Percentiles rank a stretch among this genome's conserved stretches.
These are phyloP conservation scores for Ogataea ramenticola DNA, from an alignment of 805 yeast genomes.

Conservation along the genomic window DNA sequence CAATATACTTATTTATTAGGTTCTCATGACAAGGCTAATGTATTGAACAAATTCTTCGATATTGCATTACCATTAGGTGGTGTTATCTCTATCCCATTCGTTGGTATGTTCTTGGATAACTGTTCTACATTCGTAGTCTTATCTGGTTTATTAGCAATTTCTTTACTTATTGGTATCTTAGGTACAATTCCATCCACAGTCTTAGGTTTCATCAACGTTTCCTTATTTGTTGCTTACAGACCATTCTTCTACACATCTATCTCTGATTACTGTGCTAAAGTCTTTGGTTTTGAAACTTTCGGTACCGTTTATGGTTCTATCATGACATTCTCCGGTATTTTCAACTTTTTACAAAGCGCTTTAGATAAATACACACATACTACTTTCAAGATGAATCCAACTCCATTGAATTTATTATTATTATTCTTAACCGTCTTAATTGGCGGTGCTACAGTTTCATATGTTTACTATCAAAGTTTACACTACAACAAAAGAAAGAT, in stretches of 20 bases:
- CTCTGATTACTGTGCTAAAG: conserved; percentile 55
- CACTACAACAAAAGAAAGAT: conserved; percentile 8
- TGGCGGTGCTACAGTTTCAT: conserved; percentile 35
- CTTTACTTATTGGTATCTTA: conserved; percentile 38
- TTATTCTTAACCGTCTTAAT: conserved; percentile 32
- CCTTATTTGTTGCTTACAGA: conserved; percentile 44
- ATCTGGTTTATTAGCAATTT: conserved; percentile 30
- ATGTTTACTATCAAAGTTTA: conserved; percentile 27
- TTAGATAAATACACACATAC: conserved; percentile 46
- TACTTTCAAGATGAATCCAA: conserved; percentile 46
- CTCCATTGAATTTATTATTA: conserved; percentile 39
- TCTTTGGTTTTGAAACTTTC: conserved; percentile 54
- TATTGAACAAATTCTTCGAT: conserved; percentile 41
- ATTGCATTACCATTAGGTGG: conserved; percentile 53
- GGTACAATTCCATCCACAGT: conserved; percentile 37
- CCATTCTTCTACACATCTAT: conserved; percentile 54
- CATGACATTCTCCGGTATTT: conserved; percentile 43
- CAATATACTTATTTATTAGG: conserved; percentile 42
- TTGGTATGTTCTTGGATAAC: conserved; percentile 43
- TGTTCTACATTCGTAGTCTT: conserved; percentile 41
- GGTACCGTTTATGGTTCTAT: conserved; percentile 55
- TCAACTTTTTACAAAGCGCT: conserved; percentile 40
- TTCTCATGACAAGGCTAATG: conserved; percentile 30
- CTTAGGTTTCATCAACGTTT: conserved; percentile 37
- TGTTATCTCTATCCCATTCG: conserved; percentile 44